A percentile compares a stretch with the other conserved stretches of the same genome.
Evolutionary conservation across 73 alveolate species (phyloP).

Genomic region (Paraurostyla sp.): DNA sequence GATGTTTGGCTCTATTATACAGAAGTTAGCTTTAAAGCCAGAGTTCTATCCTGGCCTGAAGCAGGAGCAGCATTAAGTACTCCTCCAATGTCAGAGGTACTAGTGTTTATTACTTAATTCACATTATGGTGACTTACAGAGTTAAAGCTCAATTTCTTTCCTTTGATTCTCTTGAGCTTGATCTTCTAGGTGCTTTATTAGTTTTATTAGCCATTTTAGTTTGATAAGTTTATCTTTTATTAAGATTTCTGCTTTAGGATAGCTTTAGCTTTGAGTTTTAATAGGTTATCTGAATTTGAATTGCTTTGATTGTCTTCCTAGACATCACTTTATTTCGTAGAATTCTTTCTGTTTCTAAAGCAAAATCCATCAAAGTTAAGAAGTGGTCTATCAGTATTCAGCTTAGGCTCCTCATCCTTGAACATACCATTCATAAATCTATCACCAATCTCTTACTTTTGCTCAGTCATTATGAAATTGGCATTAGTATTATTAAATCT

Average conservation of each 20-base stretch:
- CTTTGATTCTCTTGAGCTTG: background rate
- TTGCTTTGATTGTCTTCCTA: background rate
- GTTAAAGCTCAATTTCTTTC: background rate
- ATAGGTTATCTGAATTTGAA: background rate
- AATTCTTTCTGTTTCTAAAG: background rate
- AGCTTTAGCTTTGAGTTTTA: background rate
- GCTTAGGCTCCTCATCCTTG: background rate
- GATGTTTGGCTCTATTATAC: too few species aligned
- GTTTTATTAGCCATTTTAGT: background rate
- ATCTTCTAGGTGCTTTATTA: background rate
- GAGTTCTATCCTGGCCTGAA: background rate
- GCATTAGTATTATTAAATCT: background rate
- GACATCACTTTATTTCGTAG: background rate
- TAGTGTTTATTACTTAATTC: background rate
- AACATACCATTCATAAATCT: background rate
- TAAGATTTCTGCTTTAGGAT: background rate
- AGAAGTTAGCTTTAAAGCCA: too few species aligned
- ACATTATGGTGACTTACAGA: background rate
- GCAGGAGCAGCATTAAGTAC: constrained; percentile 20
- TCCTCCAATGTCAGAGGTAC: background rate
- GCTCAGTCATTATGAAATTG: background rate
- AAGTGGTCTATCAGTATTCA: background rate
- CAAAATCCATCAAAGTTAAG: background rate
- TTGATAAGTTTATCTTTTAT: background rate
- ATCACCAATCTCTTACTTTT: background rate